These are phyloP conservation scores for Trichosporon inkin DNA, from an alignment of 1,284 basidiomycete genomes.

Conservation along the genomic window DNA sequence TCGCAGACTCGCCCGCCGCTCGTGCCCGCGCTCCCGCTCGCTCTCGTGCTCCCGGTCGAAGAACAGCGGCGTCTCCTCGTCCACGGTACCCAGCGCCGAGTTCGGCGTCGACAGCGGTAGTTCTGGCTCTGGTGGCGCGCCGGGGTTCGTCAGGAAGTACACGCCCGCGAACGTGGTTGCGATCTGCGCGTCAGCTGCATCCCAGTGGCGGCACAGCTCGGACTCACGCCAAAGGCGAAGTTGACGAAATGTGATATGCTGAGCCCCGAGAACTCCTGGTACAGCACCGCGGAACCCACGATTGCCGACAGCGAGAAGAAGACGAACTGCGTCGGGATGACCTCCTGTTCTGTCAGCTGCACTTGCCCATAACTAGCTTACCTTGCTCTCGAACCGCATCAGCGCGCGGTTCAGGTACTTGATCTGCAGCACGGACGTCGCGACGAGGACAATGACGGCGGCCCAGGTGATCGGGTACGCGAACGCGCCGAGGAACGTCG, in stretches of 20 bases:
- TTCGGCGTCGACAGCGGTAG: too few species aligned
- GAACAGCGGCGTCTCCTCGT: slow-evolving; percentile 31
- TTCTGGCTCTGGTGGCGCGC: neutral
- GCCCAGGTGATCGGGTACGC: slow-evolving; percentile 74
- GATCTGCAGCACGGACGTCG: slow-evolving; percentile 84
- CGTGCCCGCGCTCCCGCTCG: neutral
- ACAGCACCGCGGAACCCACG: slow-evolving; percentile 85
- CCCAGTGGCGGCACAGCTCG: too few species aligned
- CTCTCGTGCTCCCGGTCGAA: neutral
- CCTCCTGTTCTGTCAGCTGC: slow-evolving; percentile 38
- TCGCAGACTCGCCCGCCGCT: neutral
- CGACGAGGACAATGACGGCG: slow-evolving; percentile 62
- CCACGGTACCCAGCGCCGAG: neutral
- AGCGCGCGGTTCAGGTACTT: slow-evolving; percentile 83
- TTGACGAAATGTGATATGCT: slow-evolving; percentile 71
- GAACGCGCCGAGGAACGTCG: slow-evolving; percentile 69
- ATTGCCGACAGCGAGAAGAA: slow-evolving; percentile 67
- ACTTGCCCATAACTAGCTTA: slow-evolving; percentile 30
- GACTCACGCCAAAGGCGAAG: slow-evolving; percentile 47
- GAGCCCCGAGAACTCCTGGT: slow-evolving; percentile 81
- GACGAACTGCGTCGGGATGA: slow-evolving; percentile 93
- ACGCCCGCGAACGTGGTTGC: slow-evolving; percentile 57
- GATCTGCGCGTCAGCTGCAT: slow-evolving; percentile 48
- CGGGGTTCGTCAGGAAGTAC: slow-evolving; percentile 55
- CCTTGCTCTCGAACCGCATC: slow-evolving; percentile 82